These are phyloP conservation scores for Aspergillus heteromorphus DNA, from an alignment of 495 filamentous ascomycete genomes.

Conservation along the genomic window DNA sequence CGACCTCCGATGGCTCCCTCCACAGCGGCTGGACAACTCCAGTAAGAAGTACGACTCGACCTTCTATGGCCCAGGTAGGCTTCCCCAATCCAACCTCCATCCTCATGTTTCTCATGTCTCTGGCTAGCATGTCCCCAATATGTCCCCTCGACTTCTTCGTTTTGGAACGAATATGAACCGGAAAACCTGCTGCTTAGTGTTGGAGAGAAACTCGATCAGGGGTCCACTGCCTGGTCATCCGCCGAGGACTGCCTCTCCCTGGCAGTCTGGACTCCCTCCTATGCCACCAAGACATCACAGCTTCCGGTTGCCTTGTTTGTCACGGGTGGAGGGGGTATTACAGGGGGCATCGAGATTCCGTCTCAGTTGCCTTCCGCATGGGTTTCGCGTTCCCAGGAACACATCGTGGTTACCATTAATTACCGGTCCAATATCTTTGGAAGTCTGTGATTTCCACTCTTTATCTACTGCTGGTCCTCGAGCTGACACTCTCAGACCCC, in stretches of 20 bases:
- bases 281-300: slow-evolving; percentile 5
- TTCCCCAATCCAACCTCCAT: too few species aligned
- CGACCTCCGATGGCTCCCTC: slow-evolving; percentile 10
- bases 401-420: slow-evolving; percentile 54
- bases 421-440: slow-evolving; percentile 21
- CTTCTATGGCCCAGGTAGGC: slow-evolving; percentile 3
- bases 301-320: slow-evolving; percentile 16
- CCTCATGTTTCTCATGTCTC: neutral
- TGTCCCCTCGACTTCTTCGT: neutral
- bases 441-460: slow-evolving; percentile 29
- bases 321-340: slow-evolving; percentile 9
- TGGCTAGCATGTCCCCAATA: slow-evolving; percentile 9
- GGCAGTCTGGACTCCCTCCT: slow-evolving; percentile 16
- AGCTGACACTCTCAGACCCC: slow-evolving; percentile 6
- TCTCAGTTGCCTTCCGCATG: slow-evolving; percentile 41
- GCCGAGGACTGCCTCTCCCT: slow-evolving; percentile 18
- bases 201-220: slow-evolving; percentile 10
- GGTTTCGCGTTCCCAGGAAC: slow-evolving; percentile 41
- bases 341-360: slow-evolving; percentile 37
- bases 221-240: slow-evolving; percentile 12
- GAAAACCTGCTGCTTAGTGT: slow-evolving; percentile 10
- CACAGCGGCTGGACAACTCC: slow-evolving; percentile 3
- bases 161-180: slow-evolving; percentile 16
- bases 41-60: slow-evolving; percentile 8
- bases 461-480: slow-evolving; percentile 1